Evolutionary conservation across 2,329 filamentous ascomycete genomes (phyloP).

Genomic region (Chaetomiaceae sp.): DNA sequence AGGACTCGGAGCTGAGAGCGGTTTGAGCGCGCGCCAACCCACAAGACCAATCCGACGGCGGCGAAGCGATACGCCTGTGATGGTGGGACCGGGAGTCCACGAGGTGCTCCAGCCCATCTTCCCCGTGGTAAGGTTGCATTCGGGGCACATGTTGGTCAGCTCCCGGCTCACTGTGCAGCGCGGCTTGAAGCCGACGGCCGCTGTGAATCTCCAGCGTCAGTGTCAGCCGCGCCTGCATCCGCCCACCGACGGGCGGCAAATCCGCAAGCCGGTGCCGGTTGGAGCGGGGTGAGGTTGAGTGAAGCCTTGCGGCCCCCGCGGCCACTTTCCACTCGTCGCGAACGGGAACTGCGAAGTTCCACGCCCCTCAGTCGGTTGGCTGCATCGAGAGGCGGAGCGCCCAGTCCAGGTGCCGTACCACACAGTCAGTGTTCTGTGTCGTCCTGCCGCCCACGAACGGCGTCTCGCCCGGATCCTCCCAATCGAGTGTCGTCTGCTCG

Average conservation of each 20-base stretch:
- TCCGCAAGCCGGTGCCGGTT: constrained; percentile 1
- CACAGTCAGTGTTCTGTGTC: too few relatives aligned
- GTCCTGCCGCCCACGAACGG: too few relatives aligned
- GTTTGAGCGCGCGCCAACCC: background rate
- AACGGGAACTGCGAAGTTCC: too few relatives aligned
- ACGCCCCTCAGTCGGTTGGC: too few relatives aligned
- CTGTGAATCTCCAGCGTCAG: constrained; percentile 1
- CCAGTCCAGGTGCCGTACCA: too few relatives aligned
- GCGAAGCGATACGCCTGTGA: background rate
- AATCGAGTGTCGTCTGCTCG: too few relatives aligned
- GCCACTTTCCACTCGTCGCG: too few relatives aligned
- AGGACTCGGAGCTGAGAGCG: background rate
- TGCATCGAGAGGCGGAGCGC: too few relatives aligned
- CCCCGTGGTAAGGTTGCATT: constrained; percentile 14
- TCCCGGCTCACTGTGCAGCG: constrained; percentile 2
- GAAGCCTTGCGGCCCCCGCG: too few relatives aligned
- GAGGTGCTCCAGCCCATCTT: background rate
- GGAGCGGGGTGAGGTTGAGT: background rate
- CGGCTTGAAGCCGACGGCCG: constrained; percentile 1
- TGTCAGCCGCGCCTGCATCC: background rate
- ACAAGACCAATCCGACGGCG: background rate
- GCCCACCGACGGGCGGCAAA: background rate
- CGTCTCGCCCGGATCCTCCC: background rate
- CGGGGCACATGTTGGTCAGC: constrained; percentile 8
- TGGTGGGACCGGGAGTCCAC: background rate